Evolutionary conservation across 2,329 filamentous ascomycete genomes (phyloP).

Genomic region (Penicillium janthinellum): DNA sequence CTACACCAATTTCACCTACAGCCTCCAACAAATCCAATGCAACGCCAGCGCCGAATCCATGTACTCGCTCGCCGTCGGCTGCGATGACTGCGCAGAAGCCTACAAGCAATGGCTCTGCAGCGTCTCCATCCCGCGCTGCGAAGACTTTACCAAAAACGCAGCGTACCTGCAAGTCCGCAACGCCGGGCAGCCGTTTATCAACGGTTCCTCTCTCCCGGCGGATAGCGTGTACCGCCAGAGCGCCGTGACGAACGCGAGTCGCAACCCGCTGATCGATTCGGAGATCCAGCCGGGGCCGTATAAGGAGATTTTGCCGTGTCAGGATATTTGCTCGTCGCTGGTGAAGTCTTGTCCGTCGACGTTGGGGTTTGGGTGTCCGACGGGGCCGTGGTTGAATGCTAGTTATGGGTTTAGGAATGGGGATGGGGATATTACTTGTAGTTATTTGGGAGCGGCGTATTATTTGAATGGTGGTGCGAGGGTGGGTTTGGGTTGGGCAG

Average conservation of each 20-base stretch:
- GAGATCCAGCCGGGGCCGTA: conserved; percentile 81
- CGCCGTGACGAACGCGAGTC: conserved; percentile 58
- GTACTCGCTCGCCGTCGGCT: conserved; percentile 79
- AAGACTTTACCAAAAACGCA: conserved; percentile 68
- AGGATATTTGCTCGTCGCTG: conserved; percentile 82
- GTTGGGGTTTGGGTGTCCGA: conserved; percentile 76
- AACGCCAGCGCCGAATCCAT: conserved; percentile 70
- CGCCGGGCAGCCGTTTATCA: conserved; percentile 68
- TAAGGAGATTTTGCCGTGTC: conserved; percentile 87
- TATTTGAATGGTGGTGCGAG: conserved; percentile 45
- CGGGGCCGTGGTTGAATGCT: conserved; percentile 48
- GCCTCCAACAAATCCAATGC: conserved; percentile 81
- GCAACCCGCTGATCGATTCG: conserved; percentile 73
- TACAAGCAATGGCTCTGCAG: conserved; percentile 97
- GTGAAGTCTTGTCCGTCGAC: conserved; percentile 80
- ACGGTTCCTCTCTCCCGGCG: conserved; percentile 60
- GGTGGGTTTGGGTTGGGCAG: conserved; percentile 12
- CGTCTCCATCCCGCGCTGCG: conserved; percentile 88
- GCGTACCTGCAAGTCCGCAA: conserved; percentile 69
- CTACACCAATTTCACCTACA: conserved; percentile 78
- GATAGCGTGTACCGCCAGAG: conserved; percentile 34
- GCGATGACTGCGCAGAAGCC: conserved; percentile 72
- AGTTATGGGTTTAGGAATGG: conserved; percentile 53
- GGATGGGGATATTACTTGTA: conserved; percentile 55
- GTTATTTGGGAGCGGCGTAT: conserved; percentile 63